Conservation (phyloP, 805 yeast species). For the Metschnikowia cubensis region DNA sequence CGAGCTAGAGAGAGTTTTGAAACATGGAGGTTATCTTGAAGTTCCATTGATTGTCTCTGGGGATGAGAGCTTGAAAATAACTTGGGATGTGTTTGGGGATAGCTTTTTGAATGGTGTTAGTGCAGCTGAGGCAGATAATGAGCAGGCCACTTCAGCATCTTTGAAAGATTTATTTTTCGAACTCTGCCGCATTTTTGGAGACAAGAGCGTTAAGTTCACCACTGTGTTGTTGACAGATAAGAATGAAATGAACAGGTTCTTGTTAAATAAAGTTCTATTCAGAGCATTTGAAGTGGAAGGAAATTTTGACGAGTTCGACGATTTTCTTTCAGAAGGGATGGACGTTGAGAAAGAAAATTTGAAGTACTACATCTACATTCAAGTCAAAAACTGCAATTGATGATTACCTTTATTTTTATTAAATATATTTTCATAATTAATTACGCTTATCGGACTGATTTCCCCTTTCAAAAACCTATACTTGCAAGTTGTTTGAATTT, state of each 20-base stretch:
- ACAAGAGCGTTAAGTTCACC: conserved; percentile 28
- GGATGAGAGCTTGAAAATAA: not conserved
- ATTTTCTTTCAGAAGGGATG: conserved; percentile 18
- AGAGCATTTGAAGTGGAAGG: conserved; percentile 32
- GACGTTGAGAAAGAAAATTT: conserved; percentile 10
- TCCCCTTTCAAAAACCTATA: too few relatives aligned
- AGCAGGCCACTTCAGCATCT: not conserved
- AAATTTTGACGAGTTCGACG: conserved; percentile 24
- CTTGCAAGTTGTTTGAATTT: too few relatives aligned
- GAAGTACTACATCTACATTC: conserved; percentile 25
- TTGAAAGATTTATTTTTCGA: conserved; percentile 17
- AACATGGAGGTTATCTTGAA: conserved; percentile 34
- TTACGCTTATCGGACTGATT: too few relatives aligned
- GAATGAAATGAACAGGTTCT: conserved; percentile 29
- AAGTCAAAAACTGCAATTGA: conserved; percentile 20
- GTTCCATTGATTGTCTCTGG: conserved; percentile 21
- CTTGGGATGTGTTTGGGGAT: conserved; percentile 3
- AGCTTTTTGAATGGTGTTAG: not conserved
- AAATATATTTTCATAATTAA: too few relatives aligned
- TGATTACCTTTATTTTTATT: not conserved
- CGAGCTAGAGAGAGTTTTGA: conserved; percentile 36
- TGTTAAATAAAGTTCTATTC: conserved; percentile 23
- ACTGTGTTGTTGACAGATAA: conserved; percentile 26
- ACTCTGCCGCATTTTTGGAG: conserved; percentile 29
- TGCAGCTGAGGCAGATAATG: not conserved